Percentiles rank a stretch among this genome's conserved stretches.
These are phyloP conservation scores for Hirsutella thompsonii DNA, from an alignment of 2,329 filamentous ascomycete genomes.

Conservation along the genomic window DNA sequence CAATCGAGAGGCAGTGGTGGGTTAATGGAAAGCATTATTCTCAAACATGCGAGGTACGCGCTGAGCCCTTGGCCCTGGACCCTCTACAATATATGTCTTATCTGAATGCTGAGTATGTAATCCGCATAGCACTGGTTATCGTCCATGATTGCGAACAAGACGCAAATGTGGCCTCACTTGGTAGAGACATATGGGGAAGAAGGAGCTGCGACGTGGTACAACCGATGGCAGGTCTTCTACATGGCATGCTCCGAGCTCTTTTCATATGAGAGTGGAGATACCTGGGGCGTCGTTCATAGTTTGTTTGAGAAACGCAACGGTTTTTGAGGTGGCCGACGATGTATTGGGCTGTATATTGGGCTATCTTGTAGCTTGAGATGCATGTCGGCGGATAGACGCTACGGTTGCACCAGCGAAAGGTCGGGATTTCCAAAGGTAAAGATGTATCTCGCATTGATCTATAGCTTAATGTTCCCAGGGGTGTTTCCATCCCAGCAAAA, in stretches of 20 bases:
- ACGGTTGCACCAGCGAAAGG: too few species aligned
- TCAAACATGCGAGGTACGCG: slow-evolving; percentile 52
- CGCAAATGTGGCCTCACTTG: slow-evolving; percentile 49
- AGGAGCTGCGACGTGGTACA: slow-evolving; percentile 48
- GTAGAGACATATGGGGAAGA: slow-evolving; percentile 52
- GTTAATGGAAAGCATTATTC: slow-evolving; percentile 56
- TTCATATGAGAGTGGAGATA: slow-evolving; percentile 50
- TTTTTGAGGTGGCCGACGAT: neutral
- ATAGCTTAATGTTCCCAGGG: slow-evolving; percentile 79
- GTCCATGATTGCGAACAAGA: slow-evolving; percentile 45
- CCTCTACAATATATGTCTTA: neutral
- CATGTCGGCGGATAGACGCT: too few species aligned
- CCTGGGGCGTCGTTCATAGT: slow-evolving; percentile 55
- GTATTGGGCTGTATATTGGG: neutral
- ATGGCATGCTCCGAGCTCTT: slow-evolving; percentile 61
- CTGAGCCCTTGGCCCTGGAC: neutral
- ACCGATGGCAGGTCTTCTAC: slow-evolving; percentile 62
- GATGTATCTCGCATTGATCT: neutral
- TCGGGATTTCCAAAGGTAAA: neutral
- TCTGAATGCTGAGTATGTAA: neutral
- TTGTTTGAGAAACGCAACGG: slow-evolving; percentile 46
- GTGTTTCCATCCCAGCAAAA: slow-evolving; percentile 84
- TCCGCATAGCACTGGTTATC: slow-evolving; percentile 42
- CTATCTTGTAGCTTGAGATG: too few species aligned
- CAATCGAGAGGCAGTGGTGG: slow-evolving; percentile 55